Evolutionary conservation across 78 protist species (phyloP).

Genomic region (Corallochytrium limacisporum): DNA sequence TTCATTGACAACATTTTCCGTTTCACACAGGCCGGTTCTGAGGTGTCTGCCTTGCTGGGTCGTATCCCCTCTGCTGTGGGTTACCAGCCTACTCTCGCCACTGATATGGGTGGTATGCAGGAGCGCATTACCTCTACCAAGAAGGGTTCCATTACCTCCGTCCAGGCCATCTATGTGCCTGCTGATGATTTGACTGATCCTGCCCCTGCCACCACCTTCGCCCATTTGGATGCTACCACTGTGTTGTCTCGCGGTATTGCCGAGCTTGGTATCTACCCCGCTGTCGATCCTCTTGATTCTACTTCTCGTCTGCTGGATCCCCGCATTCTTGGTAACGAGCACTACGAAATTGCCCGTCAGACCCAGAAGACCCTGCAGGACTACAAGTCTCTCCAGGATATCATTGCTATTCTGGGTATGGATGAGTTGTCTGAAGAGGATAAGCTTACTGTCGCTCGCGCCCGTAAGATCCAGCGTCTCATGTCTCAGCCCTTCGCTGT

Average conservation of each 20-base stretch:
- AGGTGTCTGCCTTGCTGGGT: slow-evolving; percentile 97
- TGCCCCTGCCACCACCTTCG: slow-evolving; percentile 99
- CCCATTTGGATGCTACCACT: slow-evolving; percentile 97
- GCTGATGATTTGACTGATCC: slow-evolving; percentile 99
- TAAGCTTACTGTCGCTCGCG: slow-evolving; percentile 88
- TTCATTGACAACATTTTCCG: slow-evolving; percentile 99
- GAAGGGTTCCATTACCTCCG: slow-evolving; percentile 96
- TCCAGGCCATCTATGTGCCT: slow-evolving; percentile 98
- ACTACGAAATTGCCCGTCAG: slow-evolving; percentile 77
- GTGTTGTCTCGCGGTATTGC: slow-evolving; percentile 92
- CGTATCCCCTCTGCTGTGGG: slow-evolving; percentile 99
- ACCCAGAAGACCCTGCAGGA: slow-evolving; percentile 85
- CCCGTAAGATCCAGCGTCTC: slow-evolving; percentile 93
- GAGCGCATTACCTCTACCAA: slow-evolving; percentile 97
- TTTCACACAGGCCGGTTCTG: slow-evolving; percentile 98
- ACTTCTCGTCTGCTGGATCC: slow-evolving; percentile 94
- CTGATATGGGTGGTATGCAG: slow-evolving; percentile 94
- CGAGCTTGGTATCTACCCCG: slow-evolving; percentile 98
- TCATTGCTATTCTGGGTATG: slow-evolving; percentile 98
- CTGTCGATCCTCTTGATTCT: slow-evolving; percentile 96
- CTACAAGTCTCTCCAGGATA: slow-evolving; percentile 94
- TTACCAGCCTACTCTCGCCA: slow-evolving; percentile 96
- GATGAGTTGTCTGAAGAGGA: slow-evolving; percentile 95
- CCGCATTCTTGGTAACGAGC: slow-evolving; percentile 76
- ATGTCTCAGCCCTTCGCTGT: slow-evolving; percentile 97